phyloP scores from a whole-genome alignment of 1,284 basidiomycete genomes.

The Erythrobasidium hasegawianum region DNA sequence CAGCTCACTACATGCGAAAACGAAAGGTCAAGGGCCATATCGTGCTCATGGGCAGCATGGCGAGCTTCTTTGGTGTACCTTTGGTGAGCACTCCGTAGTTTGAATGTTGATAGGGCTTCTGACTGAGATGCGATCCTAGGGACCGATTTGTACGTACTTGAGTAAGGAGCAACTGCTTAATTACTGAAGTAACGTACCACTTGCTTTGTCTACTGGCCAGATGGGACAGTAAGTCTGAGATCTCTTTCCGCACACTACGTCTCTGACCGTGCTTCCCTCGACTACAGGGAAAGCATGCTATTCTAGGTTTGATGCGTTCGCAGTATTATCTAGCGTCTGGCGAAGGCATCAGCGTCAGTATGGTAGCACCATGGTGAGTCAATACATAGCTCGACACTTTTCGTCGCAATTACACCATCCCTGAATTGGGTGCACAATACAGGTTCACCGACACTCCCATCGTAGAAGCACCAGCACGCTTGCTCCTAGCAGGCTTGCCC shows the following conservation, averaged over 20 bases:
- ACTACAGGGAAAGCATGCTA: constrained; percentile 34
- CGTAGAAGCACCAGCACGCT: constrained; percentile 51
- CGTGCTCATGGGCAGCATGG: constrained; percentile 10
- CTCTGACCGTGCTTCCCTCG: too few species aligned
- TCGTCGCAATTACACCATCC: too few species aligned
- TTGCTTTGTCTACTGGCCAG: background rate
- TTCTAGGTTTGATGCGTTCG: constrained; percentile 58
- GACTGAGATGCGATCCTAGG: constrained; percentile 49
- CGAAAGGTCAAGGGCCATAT: constrained; percentile 43
- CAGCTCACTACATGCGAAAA: constrained; percentile 55
- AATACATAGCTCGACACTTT: too few species aligned
- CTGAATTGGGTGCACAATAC: too few species aligned
- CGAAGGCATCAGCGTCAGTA: constrained; percentile 54
- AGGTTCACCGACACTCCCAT: constrained; percentile 54
- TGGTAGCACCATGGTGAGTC: constrained; percentile 58
- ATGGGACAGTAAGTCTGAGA: background rate
- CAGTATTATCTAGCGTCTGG: constrained; percentile 50
- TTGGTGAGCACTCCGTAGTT: constrained; percentile 49
- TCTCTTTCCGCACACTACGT: background rate
- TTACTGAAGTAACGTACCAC: background rate
- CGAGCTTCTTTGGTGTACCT: constrained; percentile 54
- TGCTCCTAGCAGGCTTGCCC: constrained; percentile 57
- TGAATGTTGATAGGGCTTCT: constrained; percentile 45
- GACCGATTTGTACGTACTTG: constrained; percentile 16
- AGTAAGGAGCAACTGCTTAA: background rate